These are phyloP conservation scores for Immersiella caudata DNA, from an alignment of 495 filamentous ascomycete species.

Conservation along the genomic window DNA sequence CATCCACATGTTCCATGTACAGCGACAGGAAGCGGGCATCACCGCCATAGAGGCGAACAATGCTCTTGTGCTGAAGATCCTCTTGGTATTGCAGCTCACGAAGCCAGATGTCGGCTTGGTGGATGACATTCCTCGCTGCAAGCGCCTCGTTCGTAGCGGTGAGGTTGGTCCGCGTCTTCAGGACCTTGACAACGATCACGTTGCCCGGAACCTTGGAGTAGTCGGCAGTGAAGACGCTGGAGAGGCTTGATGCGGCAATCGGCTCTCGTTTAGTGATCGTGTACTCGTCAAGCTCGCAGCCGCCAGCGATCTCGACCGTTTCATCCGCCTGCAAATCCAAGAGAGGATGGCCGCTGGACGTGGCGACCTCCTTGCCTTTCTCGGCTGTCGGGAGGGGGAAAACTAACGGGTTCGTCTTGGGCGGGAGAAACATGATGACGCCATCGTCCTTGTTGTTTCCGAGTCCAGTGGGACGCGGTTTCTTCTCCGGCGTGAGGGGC, in stretches of 20 bases:
- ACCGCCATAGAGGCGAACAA: constrained; percentile 51
- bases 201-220: constrained; percentile 47
- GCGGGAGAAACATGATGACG: constrained; percentile 52
- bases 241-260: constrained; percentile 48
- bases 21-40: constrained; percentile 53
- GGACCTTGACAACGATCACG: constrained; percentile 53
- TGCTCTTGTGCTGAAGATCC: constrained; percentile 50
- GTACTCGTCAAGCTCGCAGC: constrained; percentile 48
- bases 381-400: constrained; percentile 45
- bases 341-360: constrained; percentile 48
- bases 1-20: constrained; percentile 57
- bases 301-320: constrained; percentile 44
- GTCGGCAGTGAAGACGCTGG: constrained; percentile 54
- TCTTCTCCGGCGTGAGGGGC: constrained; percentile 38
- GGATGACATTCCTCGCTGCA: constrained; percentile 50
- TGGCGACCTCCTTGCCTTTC: constrained; percentile 48
- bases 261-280: constrained; percentile 49
- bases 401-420: constrained; percentile 45
- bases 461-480: constrained; percentile 35
- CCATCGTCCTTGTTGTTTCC: constrained; percentile 41
- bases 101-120: constrained; percentile 54
- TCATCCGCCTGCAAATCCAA: constrained; percentile 48
- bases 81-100: constrained; percentile 52
- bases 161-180: constrained; percentile 46
- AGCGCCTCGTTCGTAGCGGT: constrained; percentile 39